Base-by-base conservation (phyloP, 805 yeast genomes). In the Candida ovalis region DNA sequence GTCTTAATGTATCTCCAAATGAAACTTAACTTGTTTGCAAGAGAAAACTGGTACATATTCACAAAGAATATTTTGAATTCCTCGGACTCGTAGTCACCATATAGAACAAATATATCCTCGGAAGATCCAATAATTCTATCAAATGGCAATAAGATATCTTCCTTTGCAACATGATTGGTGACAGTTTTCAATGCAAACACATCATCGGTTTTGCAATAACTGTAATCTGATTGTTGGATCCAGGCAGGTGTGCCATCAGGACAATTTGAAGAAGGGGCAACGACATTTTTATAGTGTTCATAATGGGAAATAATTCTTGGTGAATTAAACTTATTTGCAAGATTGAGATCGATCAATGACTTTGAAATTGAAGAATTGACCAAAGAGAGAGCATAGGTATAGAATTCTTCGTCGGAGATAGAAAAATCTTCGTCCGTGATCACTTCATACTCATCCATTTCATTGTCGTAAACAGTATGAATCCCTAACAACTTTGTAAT, bases 161-260 rank as follows among this genome's bases (percentile, higher is more conserved):
- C 40, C 13, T 17, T 23, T 4, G 23, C 15, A 5, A 28, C 43
- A 24, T n/a, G 48, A 5, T 61, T 56, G n/a, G 69, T 67, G 23
- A 71, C 70, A 0, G 88, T 78, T 62, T 85, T 84, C 48, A 94
- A 71, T 2, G 97, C 96, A 63, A 80, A 94, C 1, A 89, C 76
- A 48, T 86, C 96, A 47, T 80, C 87, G 2, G 83, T 70, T 9
- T 84, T 78, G 57, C 90, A 82, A 59, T 83, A 84, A 2, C 74
- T 62, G 37, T 57, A 50, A 23, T 72, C 71, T 43, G 77, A 77
- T 49, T 83, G 80, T 53, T 73, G 73, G 48, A 62, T 74, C 76
- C 87, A 83, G 1, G 80, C 71, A 4, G 55, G 58, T 5, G 71
- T 62, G 2, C 58, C 47, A 24, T 48, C 51, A 13, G 57, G 43